Base-by-base conservation (phyloP, 2,329 filamentous ascomycete genomes). In the Sporothrix pseudoabietina region DNA sequence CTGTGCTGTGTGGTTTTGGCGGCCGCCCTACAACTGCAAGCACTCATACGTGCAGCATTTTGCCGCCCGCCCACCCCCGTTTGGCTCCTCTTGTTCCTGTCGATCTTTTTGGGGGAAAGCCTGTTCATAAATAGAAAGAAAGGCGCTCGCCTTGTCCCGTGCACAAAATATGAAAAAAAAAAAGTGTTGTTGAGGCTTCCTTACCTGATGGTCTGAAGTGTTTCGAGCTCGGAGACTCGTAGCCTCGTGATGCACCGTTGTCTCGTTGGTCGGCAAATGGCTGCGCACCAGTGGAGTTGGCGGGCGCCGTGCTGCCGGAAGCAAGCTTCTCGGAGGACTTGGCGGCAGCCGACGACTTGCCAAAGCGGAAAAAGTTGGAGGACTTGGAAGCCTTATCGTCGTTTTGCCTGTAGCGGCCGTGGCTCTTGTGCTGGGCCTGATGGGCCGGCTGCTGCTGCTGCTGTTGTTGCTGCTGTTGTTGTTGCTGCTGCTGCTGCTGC, bases 361-460 rank as follows among this genome's bases (percentile, higher is more conserved):
- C 83, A 79, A 87, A 87, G 78, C 85, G 83, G 77, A 86, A 86
- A 79, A 87, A 86, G 76, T 84, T 83, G 77, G 83, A 69, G 30
- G 66, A 83, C 78, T 84, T 86, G 73, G 83, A 81, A n/a, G 81
- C 76, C 76, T 84, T 85, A 71, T 80, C 82, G 76, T 80, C 82
- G 77, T 82, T 83, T 76, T 80, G 78, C 73, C 75, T 73, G 61
- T 69, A 71, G 69, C 77, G 74, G 74, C 73, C 70, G 73, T 74
- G 66, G 69, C 79, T 76, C 72, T 73, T 75, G 66, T 76, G 78
- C 71, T 75, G 73, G 75, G 78, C 79, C 69, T 78, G 78, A 70
- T 73, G 72, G 8, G 69, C 55, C 59, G 35, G 66, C 39, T 69
- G 63, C 74, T 74, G 74, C 74, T 71, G 63, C 57, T 79, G 76